These are phyloP conservation scores for Zalaria sp. DNA, from an alignment of 2,329 filamentous ascomycete species.

Conservation along the genomic window DNA sequence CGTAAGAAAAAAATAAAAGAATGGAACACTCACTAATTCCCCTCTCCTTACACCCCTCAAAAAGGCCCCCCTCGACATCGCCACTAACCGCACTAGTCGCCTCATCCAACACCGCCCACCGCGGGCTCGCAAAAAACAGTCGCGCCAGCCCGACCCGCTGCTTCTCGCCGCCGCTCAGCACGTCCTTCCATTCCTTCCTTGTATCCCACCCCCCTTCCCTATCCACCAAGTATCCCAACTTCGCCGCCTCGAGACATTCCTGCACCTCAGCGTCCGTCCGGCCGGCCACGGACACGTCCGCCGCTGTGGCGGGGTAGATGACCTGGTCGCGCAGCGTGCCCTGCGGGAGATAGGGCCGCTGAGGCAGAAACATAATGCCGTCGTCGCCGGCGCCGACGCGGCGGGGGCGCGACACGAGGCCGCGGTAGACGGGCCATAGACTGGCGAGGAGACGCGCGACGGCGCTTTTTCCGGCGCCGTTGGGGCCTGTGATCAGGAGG, in stretches of 20 bases:
- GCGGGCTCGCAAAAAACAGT: slow-evolving; percentile 84
- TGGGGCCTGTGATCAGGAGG: slow-evolving; percentile 84
- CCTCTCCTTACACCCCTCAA: slow-evolving; percentile 82
- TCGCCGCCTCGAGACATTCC: slow-evolving; percentile 65
- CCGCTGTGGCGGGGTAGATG: slow-evolving; percentile 89
- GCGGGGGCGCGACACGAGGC: slow-evolving; percentile 77
- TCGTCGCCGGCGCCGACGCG: slow-evolving; percentile 48
- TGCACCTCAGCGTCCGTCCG: slow-evolving; percentile 67
- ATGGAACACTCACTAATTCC: slow-evolving; percentile 62
- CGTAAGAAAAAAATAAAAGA: neutral
- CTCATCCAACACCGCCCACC: slow-evolving; percentile 90
- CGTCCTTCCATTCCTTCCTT: slow-evolving; percentile 95
- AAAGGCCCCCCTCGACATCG: slow-evolving; percentile 86
- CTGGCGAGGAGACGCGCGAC: slow-evolving; percentile 80
- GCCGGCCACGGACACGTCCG: slow-evolving; percentile 78
- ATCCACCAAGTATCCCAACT: slow-evolving; percentile 75
- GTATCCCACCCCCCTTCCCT: slow-evolving; percentile 95
- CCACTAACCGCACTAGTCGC: slow-evolving; percentile 87
- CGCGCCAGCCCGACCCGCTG: slow-evolving; percentile 87
- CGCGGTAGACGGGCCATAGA: slow-evolving; percentile 91
- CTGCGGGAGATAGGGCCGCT: slow-evolving; percentile 80
- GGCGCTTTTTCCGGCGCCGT: slow-evolving; percentile 85
- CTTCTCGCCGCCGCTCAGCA: slow-evolving; percentile 94
- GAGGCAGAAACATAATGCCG: slow-evolving; percentile 96
- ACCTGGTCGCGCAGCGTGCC: slow-evolving; percentile 93